Percentiles rank a stretch among this genome's conserved stretches.
phyloP scores from a whole-genome alignment of 2,329 filamentous ascomycete genomes.

The Rutstroemia sp. region DNA sequence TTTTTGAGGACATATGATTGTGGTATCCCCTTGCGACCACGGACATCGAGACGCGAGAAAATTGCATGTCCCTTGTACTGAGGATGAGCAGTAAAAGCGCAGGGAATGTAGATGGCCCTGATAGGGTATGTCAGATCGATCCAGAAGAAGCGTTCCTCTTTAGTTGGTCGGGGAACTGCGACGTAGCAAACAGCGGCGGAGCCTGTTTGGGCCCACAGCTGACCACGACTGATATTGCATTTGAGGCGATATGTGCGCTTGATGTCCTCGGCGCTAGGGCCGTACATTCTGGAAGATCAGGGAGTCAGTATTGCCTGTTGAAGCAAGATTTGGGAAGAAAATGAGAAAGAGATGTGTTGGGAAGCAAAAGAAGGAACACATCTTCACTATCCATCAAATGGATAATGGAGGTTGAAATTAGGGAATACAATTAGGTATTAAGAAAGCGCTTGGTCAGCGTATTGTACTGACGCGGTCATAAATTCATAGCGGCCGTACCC shows the following conservation, averaged over 20 bases:
- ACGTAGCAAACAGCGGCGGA: background rate
- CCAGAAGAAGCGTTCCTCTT: background rate
- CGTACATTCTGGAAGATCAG: background rate
- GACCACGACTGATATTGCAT: background rate
- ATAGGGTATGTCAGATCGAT: slow-evolving; percentile 1
- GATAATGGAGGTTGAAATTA: no score
- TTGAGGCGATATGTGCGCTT: slow-evolving; percentile 1
- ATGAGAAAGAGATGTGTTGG: no score
- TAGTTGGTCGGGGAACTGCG: background rate
- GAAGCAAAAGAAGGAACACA: no score
- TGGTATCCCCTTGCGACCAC: background rate
- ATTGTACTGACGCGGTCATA: background rate
- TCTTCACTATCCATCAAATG: no score
- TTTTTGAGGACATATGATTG: background rate
- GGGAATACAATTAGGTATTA: no score
- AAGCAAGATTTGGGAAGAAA: no score
- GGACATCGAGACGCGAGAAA: background rate
- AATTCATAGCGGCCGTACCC: background rate
- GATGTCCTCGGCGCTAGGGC: background rate
- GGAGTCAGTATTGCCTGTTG: no score
- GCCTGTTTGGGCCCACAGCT: background rate
- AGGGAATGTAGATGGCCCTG: background rate
- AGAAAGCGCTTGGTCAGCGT: no score
- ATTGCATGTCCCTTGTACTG: background rate
- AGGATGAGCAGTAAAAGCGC: background rate